Base-by-base conservation (phyloP, 1,284 basidiomycete genomes). In the Porodaedalea pini region DNA sequence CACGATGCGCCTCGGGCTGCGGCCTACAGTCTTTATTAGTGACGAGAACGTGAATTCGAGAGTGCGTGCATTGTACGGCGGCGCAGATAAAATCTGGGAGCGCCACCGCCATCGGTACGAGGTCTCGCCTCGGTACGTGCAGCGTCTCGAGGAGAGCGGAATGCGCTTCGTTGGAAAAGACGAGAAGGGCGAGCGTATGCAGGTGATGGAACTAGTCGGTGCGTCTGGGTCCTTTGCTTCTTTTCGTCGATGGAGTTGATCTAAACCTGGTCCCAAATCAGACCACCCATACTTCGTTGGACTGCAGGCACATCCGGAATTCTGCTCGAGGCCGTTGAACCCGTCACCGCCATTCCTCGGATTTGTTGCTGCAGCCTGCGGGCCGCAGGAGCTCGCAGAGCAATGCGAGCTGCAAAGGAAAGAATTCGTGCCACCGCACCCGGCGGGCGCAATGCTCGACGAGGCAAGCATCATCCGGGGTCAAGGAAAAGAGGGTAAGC, bases 291-390 rank as follows among this genome's bases (percentile, higher is more conserved):
- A 86, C 81, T 99, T 96, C 72, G 78, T 98, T 56, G 97, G 86
- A 43, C 79, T 99, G 58, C 96, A 99, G 76, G 94, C 97, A 0
- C 96, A 99, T 69, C 96, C 96, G 2, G 96, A 99, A 72, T 96
- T 99, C 76, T 98, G 95, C 76, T 96, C 96, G 19, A 87, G 96
- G n/a, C 96, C 96, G 1, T 79, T 99, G 52, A 99, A 99, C 76
- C 97, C 96, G 0, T 97, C 94, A 0, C 96, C 96, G 2, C 90
- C 94, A 0, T 99, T 98, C 86, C 86, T 99, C 36, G 97, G 97
- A 13, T 90, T 99, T 68, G 83, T 99, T 41, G 88, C 96, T 2
- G 94, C 97, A 0, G 78, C 96, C 0, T 88, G 86, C 39, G 85
- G 87, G 0, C 37, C 66, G 3, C 57, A 69, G 1, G 79, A 88